Percentiles rank a stretch among this genome's conserved stretches.
Evolutionary conservation across 257 asterid species (phyloP).

Genomic region (Anisodus acutangulus): DNA sequence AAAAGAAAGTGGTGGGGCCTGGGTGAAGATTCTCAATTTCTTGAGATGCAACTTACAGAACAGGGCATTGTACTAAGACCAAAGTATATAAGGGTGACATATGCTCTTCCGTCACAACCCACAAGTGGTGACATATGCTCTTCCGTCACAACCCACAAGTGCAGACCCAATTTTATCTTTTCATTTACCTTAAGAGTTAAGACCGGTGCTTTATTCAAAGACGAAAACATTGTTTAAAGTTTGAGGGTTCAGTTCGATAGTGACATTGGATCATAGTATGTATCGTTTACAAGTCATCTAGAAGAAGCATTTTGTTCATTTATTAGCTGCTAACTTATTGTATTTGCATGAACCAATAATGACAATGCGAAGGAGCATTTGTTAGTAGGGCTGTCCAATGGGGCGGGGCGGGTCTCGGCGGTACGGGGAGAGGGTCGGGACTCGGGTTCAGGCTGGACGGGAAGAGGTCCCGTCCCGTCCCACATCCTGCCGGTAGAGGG

Average conservation of each 20-base stretch:
- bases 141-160: neutral
- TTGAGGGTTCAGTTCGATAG: neutral
- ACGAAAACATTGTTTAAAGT: neutral
- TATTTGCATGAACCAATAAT: neutral
- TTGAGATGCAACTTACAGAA: neutral
- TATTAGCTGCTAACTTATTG: neutral
- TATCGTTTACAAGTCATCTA: neutral
- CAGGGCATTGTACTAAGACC: neutral
- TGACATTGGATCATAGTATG: neutral
- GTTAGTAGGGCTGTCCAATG: neutral
- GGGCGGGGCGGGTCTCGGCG: too few relatives aligned
- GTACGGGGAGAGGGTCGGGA: too few relatives aligned
- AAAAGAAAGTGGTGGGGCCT: too few relatives aligned
- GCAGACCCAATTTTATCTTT: neutral
- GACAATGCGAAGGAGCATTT: neutral
- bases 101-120: slow-evolving; percentile 9
- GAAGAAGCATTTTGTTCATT: neutral
- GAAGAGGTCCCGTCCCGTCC: too few relatives aligned
- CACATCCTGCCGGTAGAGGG: too few relatives aligned
- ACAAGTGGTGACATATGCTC: slow-evolving; percentile 19
- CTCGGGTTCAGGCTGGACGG: too few relatives aligned
- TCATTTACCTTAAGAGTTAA: neutral
- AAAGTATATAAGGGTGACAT: neutral
- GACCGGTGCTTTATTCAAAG: neutral
- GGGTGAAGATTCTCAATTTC: too few relatives aligned